These are phyloP conservation scores for Phytophthora tentaculata DNA, from an alignment of 352 stramenopile genomes.

Conservation along the genomic window DNA sequence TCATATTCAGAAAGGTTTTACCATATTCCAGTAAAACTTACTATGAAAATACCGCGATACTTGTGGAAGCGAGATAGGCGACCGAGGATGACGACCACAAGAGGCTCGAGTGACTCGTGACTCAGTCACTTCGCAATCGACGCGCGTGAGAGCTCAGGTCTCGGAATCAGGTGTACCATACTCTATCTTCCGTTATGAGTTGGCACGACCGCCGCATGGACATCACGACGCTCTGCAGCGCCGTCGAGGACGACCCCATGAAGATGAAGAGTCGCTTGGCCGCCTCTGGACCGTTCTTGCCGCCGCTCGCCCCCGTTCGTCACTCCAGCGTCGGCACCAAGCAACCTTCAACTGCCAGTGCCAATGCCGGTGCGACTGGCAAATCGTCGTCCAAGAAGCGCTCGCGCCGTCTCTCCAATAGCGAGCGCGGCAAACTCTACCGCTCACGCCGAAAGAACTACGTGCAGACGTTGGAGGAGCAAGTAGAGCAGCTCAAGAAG, in stretches of 20 bases:
- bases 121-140: conserved; percentile 28
- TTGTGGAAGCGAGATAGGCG: conserved; percentile 26
- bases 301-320: conserved; percentile 26
- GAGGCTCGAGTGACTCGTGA: conserved; percentile 1
- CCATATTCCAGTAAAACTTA: neutral
- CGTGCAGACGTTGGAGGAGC: conserved; percentile 43
- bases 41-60: too few relatives aligned
- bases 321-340: conserved; percentile 1
- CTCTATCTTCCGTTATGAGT: conserved; percentile 9
- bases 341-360: conserved; percentile 5
- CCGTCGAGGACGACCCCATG: conserved; percentile 2
- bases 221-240: conserved; percentile 36
- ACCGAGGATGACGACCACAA: conserved; percentile 24
- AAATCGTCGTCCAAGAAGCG: conserved; percentile 43
- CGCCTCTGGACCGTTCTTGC: conserved; percentile 2
- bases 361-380: conserved; percentile 1
- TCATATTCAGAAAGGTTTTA: neutral
- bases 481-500: conserved; percentile 57
- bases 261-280: neutral
- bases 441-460: conserved; percentile 59
- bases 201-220: conserved; percentile 41
- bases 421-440: conserved; percentile 68
- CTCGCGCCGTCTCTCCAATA: conserved; percentile 60
- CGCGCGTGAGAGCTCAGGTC: conserved; percentile 10
- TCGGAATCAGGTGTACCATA: neutral